Conservation (phyloP, 192 early-diverging fungal species). For the Lunasporangiospora selenospora region DNA sequence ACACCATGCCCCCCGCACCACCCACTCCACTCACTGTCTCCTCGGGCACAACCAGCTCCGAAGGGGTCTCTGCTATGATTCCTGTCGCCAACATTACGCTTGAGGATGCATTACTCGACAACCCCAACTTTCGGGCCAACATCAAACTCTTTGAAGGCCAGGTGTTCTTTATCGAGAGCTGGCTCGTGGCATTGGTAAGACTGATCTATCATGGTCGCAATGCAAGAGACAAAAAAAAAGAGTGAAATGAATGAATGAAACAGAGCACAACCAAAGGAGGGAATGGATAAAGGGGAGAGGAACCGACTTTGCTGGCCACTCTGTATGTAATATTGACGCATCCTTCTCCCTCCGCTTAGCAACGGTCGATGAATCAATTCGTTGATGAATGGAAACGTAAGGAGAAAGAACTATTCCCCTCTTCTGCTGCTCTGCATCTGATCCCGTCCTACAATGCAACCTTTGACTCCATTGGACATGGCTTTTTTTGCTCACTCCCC, state of each 20-base stretch:
- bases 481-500: too few relatives aligned
- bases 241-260: too few relatives aligned
- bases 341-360: too few relatives aligned
- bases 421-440: background rate
- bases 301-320: too few relatives aligned
- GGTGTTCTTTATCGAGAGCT: slow-evolving; percentile 61
- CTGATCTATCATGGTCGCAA: slow-evolving; percentile 25
- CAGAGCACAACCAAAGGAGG: too few relatives aligned
- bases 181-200: slow-evolving; percentile 54
- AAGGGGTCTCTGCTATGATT: slow-evolving; percentile 43
- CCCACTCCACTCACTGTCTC: slow-evolving; percentile 18
- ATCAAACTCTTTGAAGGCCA: slow-evolving; percentile 61
- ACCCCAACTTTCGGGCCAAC: slow-evolving; percentile 61
- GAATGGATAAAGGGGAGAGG: too few relatives aligned
- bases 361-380: slow-evolving; percentile 34
- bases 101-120: slow-evolving; percentile 59
- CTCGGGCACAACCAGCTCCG: slow-evolving; percentile 11
- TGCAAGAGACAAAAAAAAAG: too few relatives aligned
- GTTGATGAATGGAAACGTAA: slow-evolving; percentile 45
- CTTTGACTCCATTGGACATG: too few relatives aligned
- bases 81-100: slow-evolving; percentile 50
- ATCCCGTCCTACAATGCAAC: too few relatives aligned
- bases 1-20: slow-evolving; percentile 6
- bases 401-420: background rate
- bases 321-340: too few relatives aligned